Evolutionary conservation across 345 rosid species (phyloP).

Genomic region (Mallotus nudiflorus): DNA sequence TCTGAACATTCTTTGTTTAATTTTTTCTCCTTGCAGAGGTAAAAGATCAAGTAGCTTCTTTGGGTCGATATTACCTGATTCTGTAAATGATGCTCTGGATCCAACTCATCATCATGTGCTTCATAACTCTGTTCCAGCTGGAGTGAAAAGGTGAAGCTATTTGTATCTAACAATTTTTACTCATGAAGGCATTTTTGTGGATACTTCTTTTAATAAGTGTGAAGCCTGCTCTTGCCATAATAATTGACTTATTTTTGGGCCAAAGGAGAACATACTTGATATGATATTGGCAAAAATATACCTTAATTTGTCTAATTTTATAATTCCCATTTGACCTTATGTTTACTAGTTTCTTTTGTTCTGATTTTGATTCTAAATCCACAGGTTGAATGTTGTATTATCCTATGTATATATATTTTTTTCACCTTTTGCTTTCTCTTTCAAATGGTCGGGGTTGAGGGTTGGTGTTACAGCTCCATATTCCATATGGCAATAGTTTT

Average conservation of each 20-base stretch:
- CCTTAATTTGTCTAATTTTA: background rate
- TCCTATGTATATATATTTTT: no score
- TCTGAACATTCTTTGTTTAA: slow-evolving; percentile 3
- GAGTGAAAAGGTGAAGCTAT: slow-evolving; percentile 63
- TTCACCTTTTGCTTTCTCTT: no score
- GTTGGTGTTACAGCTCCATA: background rate
- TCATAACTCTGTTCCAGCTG: slow-evolving; percentile 63
- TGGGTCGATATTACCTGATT: slow-evolving; percentile 75
- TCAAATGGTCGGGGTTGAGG: background rate
- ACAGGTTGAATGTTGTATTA: no score
- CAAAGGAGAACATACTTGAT: background rate
- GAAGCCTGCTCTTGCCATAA: background rate
- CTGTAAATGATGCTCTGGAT: slow-evolving; percentile 77
- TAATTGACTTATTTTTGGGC: background rate
- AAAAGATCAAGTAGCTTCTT: slow-evolving; percentile 70
- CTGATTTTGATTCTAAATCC: no score
- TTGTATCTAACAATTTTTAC: background rate
- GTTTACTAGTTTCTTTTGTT: background rate
- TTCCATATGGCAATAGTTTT: background rate
- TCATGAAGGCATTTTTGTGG: background rate
- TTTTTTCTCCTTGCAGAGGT: slow-evolving; percentile 37
- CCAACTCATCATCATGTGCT: slow-evolving; percentile 79
- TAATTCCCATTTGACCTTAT: background rate
- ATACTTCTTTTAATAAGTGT: background rate
- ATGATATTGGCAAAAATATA: background rate